Percentiles rank a stretch among this genome's conserved stretches.
Conservation (phyloP, 2,329 filamentous ascomycete genomes). For the Diplodia sapinea region DNA sequence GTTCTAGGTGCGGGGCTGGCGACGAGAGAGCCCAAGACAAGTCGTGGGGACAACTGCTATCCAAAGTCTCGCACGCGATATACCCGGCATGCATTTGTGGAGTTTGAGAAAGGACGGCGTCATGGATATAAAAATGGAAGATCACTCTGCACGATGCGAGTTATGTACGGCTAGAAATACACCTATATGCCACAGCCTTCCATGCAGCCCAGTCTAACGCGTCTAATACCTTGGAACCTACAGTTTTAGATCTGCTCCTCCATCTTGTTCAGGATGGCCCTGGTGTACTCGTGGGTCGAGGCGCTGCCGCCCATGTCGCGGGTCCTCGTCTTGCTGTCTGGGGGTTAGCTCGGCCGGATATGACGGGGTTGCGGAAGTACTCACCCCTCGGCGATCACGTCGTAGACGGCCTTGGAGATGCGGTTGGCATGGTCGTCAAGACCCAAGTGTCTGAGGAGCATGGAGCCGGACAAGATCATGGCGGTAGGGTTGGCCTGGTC, state of each 20-base stretch:
- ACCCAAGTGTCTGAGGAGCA: slow-evolving; percentile 96
- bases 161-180: slow-evolving; percentile 52
- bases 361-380: slow-evolving; percentile 45
- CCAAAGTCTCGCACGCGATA: slow-evolving; percentile 25
- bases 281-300: slow-evolving; percentile 93
- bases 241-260: slow-evolving; percentile 58
- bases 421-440: slow-evolving; percentile 98
- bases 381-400: slow-evolving; percentile 88
- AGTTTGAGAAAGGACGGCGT: slow-evolving; percentile 42
- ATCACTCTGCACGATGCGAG: slow-evolving; percentile 43
- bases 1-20: slow-evolving; percentile 61
- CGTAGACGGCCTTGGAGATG: slow-evolving; percentile 86
- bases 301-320: slow-evolving; percentile 93
- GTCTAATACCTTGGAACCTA: slow-evolving; percentile 20
- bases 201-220: slow-evolving; percentile 25
- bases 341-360: slow-evolving; percentile 40
- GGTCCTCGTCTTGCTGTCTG: slow-evolving; percentile 78
- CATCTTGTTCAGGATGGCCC: slow-evolving; percentile 94
- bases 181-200: slow-evolving; percentile 40
- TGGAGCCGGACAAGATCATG: slow-evolving; percentile 90
- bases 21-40: neutral
- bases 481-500: slow-evolving; percentile 98
- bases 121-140: slow-evolving; percentile 27
- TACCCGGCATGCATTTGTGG: slow-evolving; percentile 29
- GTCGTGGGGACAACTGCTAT: neutral